Conservation (phyloP, 2,329 filamentous ascomycete species). For the Colletotrichum agaves region DNA sequence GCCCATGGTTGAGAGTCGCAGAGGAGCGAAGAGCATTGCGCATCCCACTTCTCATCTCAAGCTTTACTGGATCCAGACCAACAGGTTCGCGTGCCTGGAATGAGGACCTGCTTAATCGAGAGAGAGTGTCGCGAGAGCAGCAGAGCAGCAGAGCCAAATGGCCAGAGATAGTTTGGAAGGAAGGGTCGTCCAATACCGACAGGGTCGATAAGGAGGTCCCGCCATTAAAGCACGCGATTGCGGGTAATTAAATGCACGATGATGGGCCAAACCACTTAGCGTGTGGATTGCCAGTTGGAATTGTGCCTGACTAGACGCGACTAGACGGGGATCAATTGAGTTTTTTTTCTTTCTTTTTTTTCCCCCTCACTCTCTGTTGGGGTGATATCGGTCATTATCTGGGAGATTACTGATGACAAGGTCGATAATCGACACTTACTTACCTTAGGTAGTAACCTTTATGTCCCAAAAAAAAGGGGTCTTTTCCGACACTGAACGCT, state of each 20-base stretch:
- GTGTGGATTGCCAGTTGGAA: background rate
- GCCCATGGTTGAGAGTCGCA: background rate
- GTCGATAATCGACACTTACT: background rate
- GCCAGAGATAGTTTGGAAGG: background rate
- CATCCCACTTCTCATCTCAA: constrained; percentile 20
- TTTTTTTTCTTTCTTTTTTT: constrained; percentile 3
- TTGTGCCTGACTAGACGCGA: constrained; percentile 29
- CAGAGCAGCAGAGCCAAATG: background rate
- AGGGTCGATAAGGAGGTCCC: constrained; percentile 14
- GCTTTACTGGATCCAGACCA: constrained; percentile 21
- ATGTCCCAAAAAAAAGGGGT: too few relatives aligned
- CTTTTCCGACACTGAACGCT: too few relatives aligned
- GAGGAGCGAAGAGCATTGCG: constrained; percentile 1
- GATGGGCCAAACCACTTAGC: background rate
- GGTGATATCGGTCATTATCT: constrained; percentile 27
- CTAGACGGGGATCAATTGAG: constrained; percentile 25
- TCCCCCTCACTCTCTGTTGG: background rate
- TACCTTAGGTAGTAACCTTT: too few relatives aligned
- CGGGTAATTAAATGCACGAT: constrained; percentile 12
- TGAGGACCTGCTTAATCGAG: constrained; percentile 27
- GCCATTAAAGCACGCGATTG: constrained; percentile 33
- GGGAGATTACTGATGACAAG: constrained; percentile 24
- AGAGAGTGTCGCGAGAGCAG: background rate
- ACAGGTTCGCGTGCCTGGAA: constrained; percentile 17
- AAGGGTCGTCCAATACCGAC: background rate